Evolutionary conservation across 2,329 filamentous ascomycete species (phyloP).

Genomic region (Mycosphaerella arachidis): DNA sequence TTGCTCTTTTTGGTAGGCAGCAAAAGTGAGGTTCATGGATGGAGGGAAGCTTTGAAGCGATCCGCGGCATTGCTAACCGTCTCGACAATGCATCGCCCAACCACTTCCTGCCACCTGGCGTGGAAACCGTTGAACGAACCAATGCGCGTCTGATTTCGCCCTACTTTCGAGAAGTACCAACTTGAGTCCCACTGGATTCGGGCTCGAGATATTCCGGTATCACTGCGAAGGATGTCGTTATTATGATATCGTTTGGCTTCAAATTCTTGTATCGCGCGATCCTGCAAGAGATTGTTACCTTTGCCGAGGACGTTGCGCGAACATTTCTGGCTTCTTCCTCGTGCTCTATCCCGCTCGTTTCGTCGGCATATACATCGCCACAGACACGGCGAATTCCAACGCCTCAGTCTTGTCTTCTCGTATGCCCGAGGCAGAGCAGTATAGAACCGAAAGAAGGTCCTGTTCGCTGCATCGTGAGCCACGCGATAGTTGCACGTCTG

Average conservation of each 20-base stretch:
- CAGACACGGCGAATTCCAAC: not conserved
- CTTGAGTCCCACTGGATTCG: no score
- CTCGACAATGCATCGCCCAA: not conserved
- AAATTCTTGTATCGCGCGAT: not conserved
- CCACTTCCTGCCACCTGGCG: not conserved
- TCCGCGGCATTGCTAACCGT: not conserved
- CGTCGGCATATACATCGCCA: not conserved
- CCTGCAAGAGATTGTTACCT: not conserved
- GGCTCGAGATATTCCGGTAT: no score
- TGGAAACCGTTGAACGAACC: not conserved
- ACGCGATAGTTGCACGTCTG: not conserved
- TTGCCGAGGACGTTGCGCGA: not conserved
- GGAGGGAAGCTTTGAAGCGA: not conserved
- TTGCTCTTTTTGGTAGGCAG: not conserved
- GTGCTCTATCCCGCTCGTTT: not conserved
- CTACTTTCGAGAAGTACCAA: not conserved
- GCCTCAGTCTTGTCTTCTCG: not conserved
- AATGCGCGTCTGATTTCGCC: not conserved
- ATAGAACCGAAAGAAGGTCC: not conserved
- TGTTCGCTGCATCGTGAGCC: not conserved
- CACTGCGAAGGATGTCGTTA: not conserved
- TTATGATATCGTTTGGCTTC: not conserved
- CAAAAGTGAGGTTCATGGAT: not conserved
- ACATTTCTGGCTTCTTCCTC: not conserved
- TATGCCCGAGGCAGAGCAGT: not conserved